Conservation (phyloP, 768 basidiomycete genomes). For the Trametes gibbosa region DNA sequence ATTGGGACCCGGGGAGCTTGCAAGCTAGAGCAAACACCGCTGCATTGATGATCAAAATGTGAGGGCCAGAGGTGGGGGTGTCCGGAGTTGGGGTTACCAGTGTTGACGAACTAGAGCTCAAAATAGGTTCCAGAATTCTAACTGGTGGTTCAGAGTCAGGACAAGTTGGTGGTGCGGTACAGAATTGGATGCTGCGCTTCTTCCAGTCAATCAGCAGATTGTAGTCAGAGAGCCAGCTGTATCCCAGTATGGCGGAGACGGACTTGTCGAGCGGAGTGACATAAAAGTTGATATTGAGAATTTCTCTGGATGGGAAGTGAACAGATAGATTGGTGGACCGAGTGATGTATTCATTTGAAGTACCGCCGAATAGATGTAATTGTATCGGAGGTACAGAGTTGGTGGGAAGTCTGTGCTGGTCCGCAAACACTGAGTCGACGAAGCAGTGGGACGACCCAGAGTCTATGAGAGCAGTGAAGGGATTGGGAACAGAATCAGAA, state of each 20-base stretch:
- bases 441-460: too few relatives aligned
- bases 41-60: conserved; percentile 9
- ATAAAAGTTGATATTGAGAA: neutral
- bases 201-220: conserved; percentile 26
- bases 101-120: neutral
- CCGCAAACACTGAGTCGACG: too few relatives aligned
- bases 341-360: conserved; percentile 1
- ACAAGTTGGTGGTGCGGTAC: neutral
- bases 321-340: neutral
- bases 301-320: neutral
- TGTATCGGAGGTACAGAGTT: neutral
- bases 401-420: neutral
- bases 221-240: conserved; percentile 19
- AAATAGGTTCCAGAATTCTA: neutral
- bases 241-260: conserved; percentile 12
- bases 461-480: too few relatives aligned
- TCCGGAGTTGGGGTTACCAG: neutral
- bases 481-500: too few relatives aligned
- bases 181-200: conserved; percentile 1
- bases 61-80: neutral
- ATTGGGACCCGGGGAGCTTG: neutral
- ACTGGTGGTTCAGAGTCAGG: neutral
- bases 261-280: conserved; percentile 1
- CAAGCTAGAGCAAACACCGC: neutral
- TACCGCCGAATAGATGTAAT: neutral